phyloP scores from a whole-genome alignment of 1,139 yeast genomes.

The Geotrichum siamense region DNA sequence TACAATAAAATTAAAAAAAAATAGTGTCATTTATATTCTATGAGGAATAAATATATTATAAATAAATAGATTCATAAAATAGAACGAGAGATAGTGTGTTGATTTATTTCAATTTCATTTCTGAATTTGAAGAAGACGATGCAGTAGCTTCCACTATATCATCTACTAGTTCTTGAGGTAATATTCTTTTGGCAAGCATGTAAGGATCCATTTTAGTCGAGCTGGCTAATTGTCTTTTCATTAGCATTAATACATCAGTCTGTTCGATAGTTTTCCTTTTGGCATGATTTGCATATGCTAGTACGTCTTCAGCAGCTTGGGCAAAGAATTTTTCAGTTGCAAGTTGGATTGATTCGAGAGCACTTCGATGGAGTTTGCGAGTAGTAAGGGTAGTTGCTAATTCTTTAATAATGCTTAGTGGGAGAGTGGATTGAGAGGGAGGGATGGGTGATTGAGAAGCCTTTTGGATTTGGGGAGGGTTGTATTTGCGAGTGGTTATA shows the following conservation, averaged over 20 bases:
- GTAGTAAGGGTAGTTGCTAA: conserved; percentile 21
- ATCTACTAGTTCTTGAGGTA: conserved; percentile 29
- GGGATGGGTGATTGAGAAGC: no score
- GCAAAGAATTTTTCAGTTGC: conserved; percentile 28
- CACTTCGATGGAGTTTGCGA: conserved; percentile 22
- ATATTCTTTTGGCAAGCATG: conserved; percentile 26
- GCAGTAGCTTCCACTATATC: conserved; percentile 19
- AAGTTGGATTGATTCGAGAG: conserved; percentile 26
- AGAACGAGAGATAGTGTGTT: no score
- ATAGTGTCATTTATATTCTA: no score
- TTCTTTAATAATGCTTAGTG: conserved; percentile 24
- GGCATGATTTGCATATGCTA: conserved; percentile 30
- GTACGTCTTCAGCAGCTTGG: conserved; percentile 27
- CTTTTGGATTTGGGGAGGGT: no score
- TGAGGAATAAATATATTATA: no score
- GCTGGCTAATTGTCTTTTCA: conserved; percentile 26
- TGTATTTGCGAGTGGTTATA: no score
- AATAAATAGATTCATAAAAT: no score
- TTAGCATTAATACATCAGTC: conserved; percentile 27
- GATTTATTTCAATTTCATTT: no score
- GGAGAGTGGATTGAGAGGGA: conserved; percentile 21
- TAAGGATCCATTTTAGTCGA: conserved; percentile 12
- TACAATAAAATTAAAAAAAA: no score
- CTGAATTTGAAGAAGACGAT: no score
- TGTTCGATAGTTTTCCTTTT: conserved; percentile 29